A percentile compares a stretch with the other conserved stretches of the same genome.
Conservation (phyloP, 140 eudicot species). For the Senecio squalidus region DNA sequence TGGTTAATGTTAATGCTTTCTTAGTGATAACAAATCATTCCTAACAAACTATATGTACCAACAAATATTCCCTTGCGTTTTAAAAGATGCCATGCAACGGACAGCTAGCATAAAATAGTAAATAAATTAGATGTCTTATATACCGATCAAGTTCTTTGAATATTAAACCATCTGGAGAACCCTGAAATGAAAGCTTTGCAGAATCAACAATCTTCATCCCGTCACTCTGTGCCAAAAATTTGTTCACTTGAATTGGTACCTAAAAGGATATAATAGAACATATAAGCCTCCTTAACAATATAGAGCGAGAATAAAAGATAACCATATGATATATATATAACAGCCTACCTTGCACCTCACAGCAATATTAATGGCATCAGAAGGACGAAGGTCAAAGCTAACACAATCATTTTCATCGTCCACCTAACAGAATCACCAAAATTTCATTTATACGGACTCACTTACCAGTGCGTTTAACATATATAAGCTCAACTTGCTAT, state of each 20-base stretch:
- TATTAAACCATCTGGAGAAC: constrained; percentile 45
- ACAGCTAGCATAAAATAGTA: not conserved
- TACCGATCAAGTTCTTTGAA: constrained; percentile 78
- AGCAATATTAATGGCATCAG: constrained; percentile 95
- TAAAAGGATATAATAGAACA: constrained; percentile 21
- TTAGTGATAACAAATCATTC: not conserved
- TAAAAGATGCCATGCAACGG: not conserved
- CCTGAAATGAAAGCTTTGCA: constrained; percentile 39
- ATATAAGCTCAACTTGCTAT: not conserved
- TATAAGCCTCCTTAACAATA: not conserved
- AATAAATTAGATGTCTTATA: not conserved
- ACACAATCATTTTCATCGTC: constrained; percentile 63
- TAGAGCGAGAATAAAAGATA: not conserved
- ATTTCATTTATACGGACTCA: constrained; percentile 16
- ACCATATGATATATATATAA: too few species aligned
- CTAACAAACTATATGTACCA: too few species aligned
- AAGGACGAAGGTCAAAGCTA: constrained; percentile 85
- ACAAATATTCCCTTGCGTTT: too few species aligned
- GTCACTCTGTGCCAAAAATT: constrained; percentile 66
- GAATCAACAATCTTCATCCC: constrained; percentile 84
- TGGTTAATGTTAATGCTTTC: constrained; percentile 13
- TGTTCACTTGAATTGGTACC: constrained; percentile 97
- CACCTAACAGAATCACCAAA: constrained; percentile 33
- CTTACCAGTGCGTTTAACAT: not conserved
- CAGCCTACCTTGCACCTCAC: constrained; percentile 83